Evolutionary conservation across 2,329 filamentous ascomycete species (phyloP), one percentile per base, ranked within the genome.

Genomic region (Penicillium sp.): DNA sequence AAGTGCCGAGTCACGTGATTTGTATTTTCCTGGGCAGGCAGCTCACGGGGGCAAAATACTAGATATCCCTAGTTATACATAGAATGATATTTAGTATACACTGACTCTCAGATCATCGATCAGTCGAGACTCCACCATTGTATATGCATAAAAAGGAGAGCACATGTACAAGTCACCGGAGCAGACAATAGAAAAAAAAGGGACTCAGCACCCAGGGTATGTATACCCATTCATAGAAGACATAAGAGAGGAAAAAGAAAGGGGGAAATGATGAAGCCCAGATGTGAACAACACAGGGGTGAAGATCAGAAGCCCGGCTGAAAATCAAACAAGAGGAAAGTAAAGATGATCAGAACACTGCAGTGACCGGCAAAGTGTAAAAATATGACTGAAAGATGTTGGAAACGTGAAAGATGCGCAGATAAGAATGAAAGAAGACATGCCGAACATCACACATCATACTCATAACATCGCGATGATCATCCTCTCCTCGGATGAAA

Each of bases 401-500:
- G 28, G 30, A 35, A 35, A 28, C 28, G 46, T 28, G 14, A 59
- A 4, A 43, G 30, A 38, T 51, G 30, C 61, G 52, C 56, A 51
- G 51, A 55, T 33, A 26, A 13, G n/a, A 28, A 55, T 19, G 43
- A 65, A 63, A 58, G 19, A 64, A 67, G 63, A 60, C 67, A 69
- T 67, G 66, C 60, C 62, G 63, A 73, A 73, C 72, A 75, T 74
- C 64, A 69, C 67, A 65, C 72, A 71, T 75, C 66, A 71, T 71
- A 70, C 68, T 75, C 71, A 70, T 73, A 66, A 71, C 67, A 73
- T 69, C 66, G 52, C 67, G 64, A 64, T 64, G 66, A 67, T 67
- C 64, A 63, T 66, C 62, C 55, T 64, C 65, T 46, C 51, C 42
- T 65, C 53, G 46, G 2, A 30, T 3, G 38, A 49, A 60, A 61